phyloP scores from a whole-genome alignment of 2,329 filamentous ascomycete genomes.

The Fusarium incarnatum region DNA sequence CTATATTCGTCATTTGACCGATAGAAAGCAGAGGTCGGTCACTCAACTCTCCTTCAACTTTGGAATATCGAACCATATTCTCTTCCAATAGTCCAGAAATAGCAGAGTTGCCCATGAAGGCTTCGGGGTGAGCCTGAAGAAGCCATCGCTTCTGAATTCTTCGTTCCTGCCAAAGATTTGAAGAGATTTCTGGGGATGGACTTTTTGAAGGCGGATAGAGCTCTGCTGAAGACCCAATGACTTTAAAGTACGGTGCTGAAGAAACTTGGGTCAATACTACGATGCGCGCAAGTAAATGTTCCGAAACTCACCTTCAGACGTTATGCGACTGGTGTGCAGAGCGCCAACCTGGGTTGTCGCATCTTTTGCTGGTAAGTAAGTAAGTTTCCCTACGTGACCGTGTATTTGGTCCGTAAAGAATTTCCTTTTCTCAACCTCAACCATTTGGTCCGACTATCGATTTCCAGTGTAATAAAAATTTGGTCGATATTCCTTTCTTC shows the following conservation, averaged over 20 bases:
- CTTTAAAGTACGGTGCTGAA: conserved; percentile 49
- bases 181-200: conserved; percentile 38
- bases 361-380: conserved; percentile 47
- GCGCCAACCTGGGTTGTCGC: conserved; percentile 42
- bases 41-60: conserved; percentile 42
- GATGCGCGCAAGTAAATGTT: conserved; percentile 6
- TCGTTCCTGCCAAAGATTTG: conserved; percentile 48
- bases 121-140: conserved; percentile 62
- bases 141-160: conserved; percentile 62
- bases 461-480: conserved; percentile 46
- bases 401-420: conserved; percentile 48
- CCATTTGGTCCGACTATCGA: conserved; percentile 52
- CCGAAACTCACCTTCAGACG: conserved; percentile 44
- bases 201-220: conserved; percentile 51
- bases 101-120: conserved; percentile 54
- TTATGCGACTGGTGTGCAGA: conserved; percentile 49
- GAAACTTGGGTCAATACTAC: conserved; percentile 6
- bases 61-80: conserved; percentile 50
- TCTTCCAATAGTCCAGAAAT: conserved; percentile 52
- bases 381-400: conserved; percentile 51
- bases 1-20: conserved; percentile 64
- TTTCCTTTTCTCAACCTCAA: conserved; percentile 48
- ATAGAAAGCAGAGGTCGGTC: conserved; percentile 61
- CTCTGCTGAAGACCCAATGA: conserved; percentile 50
- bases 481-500: conserved; percentile 48